Evolutionary conservation across 805 yeast species (phyloP).

Genomic region (Myxozyma vanderwaltii): DNA sequence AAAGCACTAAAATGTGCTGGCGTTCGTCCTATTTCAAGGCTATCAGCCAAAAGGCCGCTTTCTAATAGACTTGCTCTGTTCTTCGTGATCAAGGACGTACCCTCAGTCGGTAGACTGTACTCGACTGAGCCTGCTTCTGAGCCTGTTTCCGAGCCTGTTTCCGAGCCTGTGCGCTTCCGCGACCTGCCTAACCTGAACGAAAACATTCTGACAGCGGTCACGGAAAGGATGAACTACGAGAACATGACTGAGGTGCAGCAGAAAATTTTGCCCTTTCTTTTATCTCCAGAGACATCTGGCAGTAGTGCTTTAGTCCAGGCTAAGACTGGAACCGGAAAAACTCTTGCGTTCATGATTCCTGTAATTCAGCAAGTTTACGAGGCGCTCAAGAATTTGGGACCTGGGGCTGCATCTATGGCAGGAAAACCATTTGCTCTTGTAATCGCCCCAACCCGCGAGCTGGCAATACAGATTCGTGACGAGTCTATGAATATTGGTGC

Average conservation of each 20-base stretch:
- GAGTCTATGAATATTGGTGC: constrained; percentile 7
- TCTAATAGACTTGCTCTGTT: background rate
- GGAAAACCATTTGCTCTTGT: constrained; percentile 63
- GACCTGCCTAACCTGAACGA: background rate
- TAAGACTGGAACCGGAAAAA: constrained; percentile 98
- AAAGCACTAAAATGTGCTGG: too few relatives aligned
- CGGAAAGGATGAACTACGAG: background rate
- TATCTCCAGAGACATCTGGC: constrained; percentile 44
- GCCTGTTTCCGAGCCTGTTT: background rate
- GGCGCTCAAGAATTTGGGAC: constrained; percentile 47
- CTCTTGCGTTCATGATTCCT: constrained; percentile 83
- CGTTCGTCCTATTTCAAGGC: too few relatives aligned
- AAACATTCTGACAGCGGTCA: background rate
- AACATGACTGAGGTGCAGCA: constrained; percentile 27
- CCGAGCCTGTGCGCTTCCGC: background rate
- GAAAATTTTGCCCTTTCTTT: constrained; percentile 28
- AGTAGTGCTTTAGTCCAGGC: constrained; percentile 86
- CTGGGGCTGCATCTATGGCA: constrained; percentile 62
- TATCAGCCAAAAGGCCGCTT: too few relatives aligned
- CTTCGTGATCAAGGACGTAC: background rate
- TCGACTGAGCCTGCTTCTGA: background rate
- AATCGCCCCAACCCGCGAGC: constrained; percentile 90
- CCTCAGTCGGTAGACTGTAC: background rate
- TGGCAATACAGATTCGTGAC: constrained; percentile 76
- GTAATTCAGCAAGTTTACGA: constrained; percentile 70